Evolutionary conservation across 2,329 filamentous ascomycete species (phyloP), one percentile per base, ranked within the genome.

Genomic region (Pestalotiopsis sp.): DNA sequence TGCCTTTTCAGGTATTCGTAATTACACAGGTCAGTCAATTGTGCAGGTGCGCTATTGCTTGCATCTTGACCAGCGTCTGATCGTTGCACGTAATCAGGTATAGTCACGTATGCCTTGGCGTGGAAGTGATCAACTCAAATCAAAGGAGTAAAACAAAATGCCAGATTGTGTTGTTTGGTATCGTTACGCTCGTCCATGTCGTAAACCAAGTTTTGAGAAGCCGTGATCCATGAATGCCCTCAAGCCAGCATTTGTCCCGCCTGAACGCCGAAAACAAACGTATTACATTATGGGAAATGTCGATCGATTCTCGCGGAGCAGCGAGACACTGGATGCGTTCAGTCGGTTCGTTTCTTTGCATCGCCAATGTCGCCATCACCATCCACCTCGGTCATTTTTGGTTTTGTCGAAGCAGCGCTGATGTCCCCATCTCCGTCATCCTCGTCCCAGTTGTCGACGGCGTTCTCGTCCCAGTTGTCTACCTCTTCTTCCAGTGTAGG

Each of bases 381-480:
- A 38, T 76, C 76, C 41, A 72, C 68, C n/a, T 76, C 76, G 38
- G 69, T 65, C 56, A 71, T 70, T 61, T 77, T 77, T 3, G 58
- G 38, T 39, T 64, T 67, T 11, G 17, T 67, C 9, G 66, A 59
- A 68, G 4, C 69, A 71, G 45, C 31, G 5, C 67, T 64, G 31
- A 70, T 70, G 36, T 72, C 73, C 11, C 76, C 78, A 4, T 77
- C 78, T 1, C 76, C 76, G 20, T 75, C 77, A 27, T 86, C 85
- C n/a, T 87, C 86, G 36, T 87, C 86, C 87, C 87, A 89, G 12
- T 85, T 82, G 72, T 90, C 87, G 20, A 83, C 80, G 2, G 85
- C 87, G 71, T 97, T 96, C 82, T 97, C 95, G 76, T 97, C 94
- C 94, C 95, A 97, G 73, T 95, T 94, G 77, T 97, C 95, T 7